phyloP scores from a whole-genome alignment of 73 alveolate genomes.

The Symbiodinium natans region DNA sequence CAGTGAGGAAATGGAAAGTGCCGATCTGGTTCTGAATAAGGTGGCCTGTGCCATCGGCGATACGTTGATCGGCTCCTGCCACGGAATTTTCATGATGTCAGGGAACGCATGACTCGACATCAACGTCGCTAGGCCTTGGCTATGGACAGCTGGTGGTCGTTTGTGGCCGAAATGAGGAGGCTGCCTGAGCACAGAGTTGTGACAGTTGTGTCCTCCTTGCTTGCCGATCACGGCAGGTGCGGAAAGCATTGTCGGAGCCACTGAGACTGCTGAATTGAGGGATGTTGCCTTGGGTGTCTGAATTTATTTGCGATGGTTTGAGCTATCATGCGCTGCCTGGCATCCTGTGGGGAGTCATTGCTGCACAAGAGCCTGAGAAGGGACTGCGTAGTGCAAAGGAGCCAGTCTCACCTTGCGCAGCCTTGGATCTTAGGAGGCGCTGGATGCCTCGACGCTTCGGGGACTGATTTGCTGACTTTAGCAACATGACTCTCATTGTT shows the following conservation, averaged over 20 bases:
- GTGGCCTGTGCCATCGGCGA: conserved; percentile 90
- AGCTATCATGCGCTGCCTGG: not conserved
- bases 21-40: not conserved
- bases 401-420: too few relatives aligned
- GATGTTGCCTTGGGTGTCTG: not conserved
- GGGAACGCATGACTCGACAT: not conserved
- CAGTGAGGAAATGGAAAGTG: not conserved
- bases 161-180: conserved; percentile 89
- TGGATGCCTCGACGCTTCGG: conserved; percentile 72
- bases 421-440: conserved; percentile 48
- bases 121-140: conserved; percentile 17
- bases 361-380: too few relatives aligned
- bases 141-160: conserved; percentile 89
- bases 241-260: not conserved
- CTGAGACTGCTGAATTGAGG: not conserved
- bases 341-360: not conserved
- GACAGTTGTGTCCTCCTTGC: too few relatives aligned
- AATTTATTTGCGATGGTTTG: not conserved
- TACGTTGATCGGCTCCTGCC: conserved; percentile 36
- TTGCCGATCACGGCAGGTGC: not conserved
- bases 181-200: not conserved
- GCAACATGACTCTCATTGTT: not conserved
- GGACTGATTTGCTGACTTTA: not conserved
- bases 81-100: not conserved
- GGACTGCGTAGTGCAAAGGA: too few relatives aligned